phyloP scores from a whole-genome alignment of 257 asterid genomes.

The Fraxinus americana region DNA sequence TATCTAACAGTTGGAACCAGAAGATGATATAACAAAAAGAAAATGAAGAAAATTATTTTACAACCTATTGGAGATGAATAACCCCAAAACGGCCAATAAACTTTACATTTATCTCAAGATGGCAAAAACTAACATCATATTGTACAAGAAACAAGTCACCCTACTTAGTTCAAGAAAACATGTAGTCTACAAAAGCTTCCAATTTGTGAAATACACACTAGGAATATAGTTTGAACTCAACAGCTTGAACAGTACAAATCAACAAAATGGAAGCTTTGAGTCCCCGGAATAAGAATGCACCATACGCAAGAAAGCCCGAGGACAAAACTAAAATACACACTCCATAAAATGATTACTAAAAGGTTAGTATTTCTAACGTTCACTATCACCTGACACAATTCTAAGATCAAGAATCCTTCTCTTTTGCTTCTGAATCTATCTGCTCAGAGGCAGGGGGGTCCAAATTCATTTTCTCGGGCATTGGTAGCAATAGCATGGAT shows the following conservation, averaged over 20 bases:
- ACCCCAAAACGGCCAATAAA: not conserved
- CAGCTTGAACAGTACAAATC: constrained; percentile 23
- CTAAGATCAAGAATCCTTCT: constrained; percentile 37
- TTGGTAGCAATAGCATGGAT: constrained; percentile 21
- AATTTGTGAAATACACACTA: not conserved
- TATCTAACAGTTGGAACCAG: not conserved
- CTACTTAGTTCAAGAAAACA: not conserved
- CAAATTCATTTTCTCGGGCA: constrained; percentile 44
- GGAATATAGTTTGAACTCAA: constrained; percentile 14
- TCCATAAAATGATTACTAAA: not conserved
- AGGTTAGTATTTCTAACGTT: constrained; percentile 3
- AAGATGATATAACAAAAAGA: not conserved
- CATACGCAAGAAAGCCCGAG: constrained; percentile 6
- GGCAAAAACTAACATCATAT: constrained; percentile 20
- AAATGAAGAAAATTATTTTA: constrained; percentile 16
- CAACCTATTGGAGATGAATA: constrained; percentile 23
- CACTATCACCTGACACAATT: not conserved
- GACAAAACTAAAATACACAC: constrained; percentile 7
- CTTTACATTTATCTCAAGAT: constrained; percentile 31
- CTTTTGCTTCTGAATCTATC: constrained; percentile 22
- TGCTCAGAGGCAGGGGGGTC: constrained; percentile 38
- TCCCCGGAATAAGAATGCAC: not conserved
- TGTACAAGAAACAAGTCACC: constrained; percentile 27
- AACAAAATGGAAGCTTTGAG: not conserved
- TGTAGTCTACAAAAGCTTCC: constrained; percentile 21